Evolutionary conservation across 345 rosid genomes (phyloP), one percentile per base, ranked within the genome.

Genomic region (Cardamine resedifolia): DNA sequence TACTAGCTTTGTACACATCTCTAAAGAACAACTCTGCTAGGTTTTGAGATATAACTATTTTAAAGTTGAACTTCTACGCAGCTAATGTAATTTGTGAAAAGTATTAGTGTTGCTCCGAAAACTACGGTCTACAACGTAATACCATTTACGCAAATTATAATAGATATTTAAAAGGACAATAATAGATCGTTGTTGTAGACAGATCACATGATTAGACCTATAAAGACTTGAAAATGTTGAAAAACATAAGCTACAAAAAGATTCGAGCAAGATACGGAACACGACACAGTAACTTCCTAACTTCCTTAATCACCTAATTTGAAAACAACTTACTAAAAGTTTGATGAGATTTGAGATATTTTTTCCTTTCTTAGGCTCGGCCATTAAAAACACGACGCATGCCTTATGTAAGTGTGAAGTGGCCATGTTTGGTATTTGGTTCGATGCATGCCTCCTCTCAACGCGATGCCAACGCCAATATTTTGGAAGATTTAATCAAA

Each of bases 201-300:
- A 31, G 11, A 18, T 33, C 24, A 33, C 36, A 33, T 57, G 62
- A 58, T 20, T 58, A 58, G 64, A 58, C 28, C 3, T 58, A 36
- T 0, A 20, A 58, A 58, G 45, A 20, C 18, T 10, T 36, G 16
- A 3, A 5, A 36, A 58, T 11, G 64, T 20, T 58, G 27, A 19
- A 12, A 34, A 18, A 34, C 19, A n/a, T 10, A 33, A 58, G 27
- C 62, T 10, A 19, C 10, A 33, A 57, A 57, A 16, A 57, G 62
- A 57, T 58, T 57, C 15, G n/a, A 58, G 27, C 64, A 12, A 58
- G 45, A 58, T 30, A 58, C 34, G 45, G 16, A 34, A 19, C 64
- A 58, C 18, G 64, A 58, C 64, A 58, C 18, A 34, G 45, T 58
- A 58, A 58, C 28, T 34, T 58, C 63, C 62, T 58, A 58, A 58